phyloP scores from a whole-genome alignment of 768 basidiomycete species.

The Rhodotorula diobovata region DNA sequence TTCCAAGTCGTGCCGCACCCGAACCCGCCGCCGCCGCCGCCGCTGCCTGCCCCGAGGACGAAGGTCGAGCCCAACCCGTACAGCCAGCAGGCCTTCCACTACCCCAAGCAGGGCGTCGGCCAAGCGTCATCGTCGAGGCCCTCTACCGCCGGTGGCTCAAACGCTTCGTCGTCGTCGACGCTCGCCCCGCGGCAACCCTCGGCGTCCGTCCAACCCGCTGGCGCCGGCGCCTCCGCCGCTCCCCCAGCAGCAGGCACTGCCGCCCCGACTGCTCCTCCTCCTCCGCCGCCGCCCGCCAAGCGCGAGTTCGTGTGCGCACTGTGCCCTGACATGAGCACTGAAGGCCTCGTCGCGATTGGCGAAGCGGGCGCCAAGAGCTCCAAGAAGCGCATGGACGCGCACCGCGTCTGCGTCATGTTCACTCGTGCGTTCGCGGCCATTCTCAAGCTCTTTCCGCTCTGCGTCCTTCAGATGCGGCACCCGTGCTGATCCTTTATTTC shows the following conservation, averaged over 20 bases:
- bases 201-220: not conserved
- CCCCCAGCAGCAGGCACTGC: not conserved
- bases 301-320: conserved; percentile 36
- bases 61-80: not conserved
- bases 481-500: conserved; percentile 42
- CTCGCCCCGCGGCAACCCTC: not conserved
- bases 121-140: not conserved
- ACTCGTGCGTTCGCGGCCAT: conserved; percentile 45
- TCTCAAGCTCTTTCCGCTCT: conserved; percentile 65
- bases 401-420: conserved; percentile 34
- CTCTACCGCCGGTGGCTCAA: not conserved
- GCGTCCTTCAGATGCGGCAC: not conserved
- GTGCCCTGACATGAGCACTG: conserved; percentile 39
- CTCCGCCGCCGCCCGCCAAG: conserved; percentile 8
- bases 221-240: not conserved
- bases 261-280: too few species aligned
- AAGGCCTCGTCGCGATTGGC: conserved; percentile 40
- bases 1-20: conserved; percentile 17
- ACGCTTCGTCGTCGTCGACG: not conserved
- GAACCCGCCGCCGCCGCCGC: not conserved
- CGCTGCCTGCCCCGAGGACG: not conserved
- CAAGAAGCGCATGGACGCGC: conserved; percentile 27
- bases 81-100: not conserved
- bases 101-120: not conserved
- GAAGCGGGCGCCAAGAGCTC: conserved; percentile 27